Percentiles rank a stretch among this genome's conserved stretches.
Evolutionary conservation across 2,329 filamentous ascomycete species (phyloP).

Genomic region (Colletotrichum tropicale): DNA sequence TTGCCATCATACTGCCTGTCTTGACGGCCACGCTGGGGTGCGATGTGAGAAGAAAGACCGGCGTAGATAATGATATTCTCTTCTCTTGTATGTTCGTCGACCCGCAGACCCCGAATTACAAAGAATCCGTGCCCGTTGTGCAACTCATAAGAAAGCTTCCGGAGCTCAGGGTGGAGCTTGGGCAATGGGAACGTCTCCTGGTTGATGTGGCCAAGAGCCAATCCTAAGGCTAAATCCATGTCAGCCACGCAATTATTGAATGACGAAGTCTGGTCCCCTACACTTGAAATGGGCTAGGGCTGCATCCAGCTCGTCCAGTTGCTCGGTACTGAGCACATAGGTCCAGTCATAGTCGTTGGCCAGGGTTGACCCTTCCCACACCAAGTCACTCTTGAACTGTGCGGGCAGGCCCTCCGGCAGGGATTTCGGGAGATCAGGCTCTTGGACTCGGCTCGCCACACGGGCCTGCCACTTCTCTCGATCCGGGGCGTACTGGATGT

Average conservation of each 20-base stretch:
- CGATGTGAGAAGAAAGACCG: constrained; percentile 64
- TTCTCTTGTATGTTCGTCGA: constrained; percentile 55
- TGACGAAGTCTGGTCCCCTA: neutral
- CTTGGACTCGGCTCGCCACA: constrained; percentile 44
- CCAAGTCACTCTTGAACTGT: constrained; percentile 52
- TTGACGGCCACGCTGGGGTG: constrained; percentile 55
- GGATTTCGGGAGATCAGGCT: constrained; percentile 39
- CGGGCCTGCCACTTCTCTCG: constrained; percentile 57
- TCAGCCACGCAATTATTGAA: neutral
- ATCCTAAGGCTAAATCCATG: constrained; percentile 5
- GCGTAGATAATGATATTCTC: constrained; percentile 66
- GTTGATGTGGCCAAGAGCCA: constrained; percentile 45
- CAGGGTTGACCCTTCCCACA: constrained; percentile 61
- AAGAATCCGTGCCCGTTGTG: constrained; percentile 66
- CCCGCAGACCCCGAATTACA: constrained; percentile 61
- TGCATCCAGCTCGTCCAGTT: constrained; percentile 52
- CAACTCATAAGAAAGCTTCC: constrained; percentile 56
- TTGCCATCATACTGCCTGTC: constrained; percentile 49
- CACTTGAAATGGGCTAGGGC: constrained; percentile 18
- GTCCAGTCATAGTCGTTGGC: constrained; percentile 56
- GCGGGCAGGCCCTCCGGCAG: constrained; percentile 56
- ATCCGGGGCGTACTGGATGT: constrained; percentile 63
- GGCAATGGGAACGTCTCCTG: constrained; percentile 61
- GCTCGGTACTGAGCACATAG: constrained; percentile 47
- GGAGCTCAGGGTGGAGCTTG: constrained; percentile 51